A percentile compares a stretch with the other conserved stretches of the same genome.
phyloP scores from a whole-genome alignment of 2,329 filamentous ascomycete species.

The Paraconiothyrium brasiliense region DNA sequence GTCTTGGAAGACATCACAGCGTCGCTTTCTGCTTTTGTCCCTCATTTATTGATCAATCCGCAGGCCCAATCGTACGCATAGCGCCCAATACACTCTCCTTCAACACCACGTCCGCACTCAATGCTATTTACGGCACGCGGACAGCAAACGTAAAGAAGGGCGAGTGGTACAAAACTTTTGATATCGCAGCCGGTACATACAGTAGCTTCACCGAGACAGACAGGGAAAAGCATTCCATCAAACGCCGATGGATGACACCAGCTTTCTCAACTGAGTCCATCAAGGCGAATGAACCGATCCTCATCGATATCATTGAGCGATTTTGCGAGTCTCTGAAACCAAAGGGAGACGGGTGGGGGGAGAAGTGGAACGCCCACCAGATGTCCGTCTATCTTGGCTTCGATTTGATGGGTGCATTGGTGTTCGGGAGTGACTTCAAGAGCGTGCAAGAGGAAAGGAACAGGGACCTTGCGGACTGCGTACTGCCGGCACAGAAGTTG shows the following conservation, averaged over 20 bases:
- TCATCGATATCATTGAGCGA: slow-evolving; percentile 48
- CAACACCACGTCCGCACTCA: slow-evolving; percentile 36
- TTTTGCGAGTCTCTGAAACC: slow-evolving; percentile 41
- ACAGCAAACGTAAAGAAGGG: slow-evolving; percentile 57
- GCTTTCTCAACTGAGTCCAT: slow-evolving; percentile 54
- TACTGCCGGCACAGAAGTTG: slow-evolving; percentile 31
- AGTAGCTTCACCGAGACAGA: slow-evolving; percentile 54
- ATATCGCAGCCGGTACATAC: slow-evolving; percentile 48
- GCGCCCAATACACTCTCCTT: slow-evolving; percentile 38
- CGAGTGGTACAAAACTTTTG: slow-evolving; percentile 56
- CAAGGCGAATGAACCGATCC: slow-evolving; percentile 50
- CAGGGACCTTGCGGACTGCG: slow-evolving; percentile 33
- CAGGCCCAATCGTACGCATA: slow-evolving; percentile 39
- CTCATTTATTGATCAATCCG: not conserved
- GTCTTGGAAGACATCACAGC: not conserved
- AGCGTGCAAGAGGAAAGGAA: slow-evolving; percentile 45
- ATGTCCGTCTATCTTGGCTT: slow-evolving; percentile 53
- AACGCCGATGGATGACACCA: slow-evolving; percentile 52
- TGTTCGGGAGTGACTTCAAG: slow-evolving; percentile 48
- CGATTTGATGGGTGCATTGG: slow-evolving; percentile 58
- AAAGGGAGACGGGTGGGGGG: slow-evolving; percentile 40
- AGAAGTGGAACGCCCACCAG: slow-evolving; percentile 51
- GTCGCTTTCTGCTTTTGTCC: not conserved
- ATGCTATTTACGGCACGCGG: slow-evolving; percentile 39
- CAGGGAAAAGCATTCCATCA: slow-evolving; percentile 51